Conservation (phyloP, 2,329 filamentous ascomycete species). For the Rhinocladiella similis region DNA sequence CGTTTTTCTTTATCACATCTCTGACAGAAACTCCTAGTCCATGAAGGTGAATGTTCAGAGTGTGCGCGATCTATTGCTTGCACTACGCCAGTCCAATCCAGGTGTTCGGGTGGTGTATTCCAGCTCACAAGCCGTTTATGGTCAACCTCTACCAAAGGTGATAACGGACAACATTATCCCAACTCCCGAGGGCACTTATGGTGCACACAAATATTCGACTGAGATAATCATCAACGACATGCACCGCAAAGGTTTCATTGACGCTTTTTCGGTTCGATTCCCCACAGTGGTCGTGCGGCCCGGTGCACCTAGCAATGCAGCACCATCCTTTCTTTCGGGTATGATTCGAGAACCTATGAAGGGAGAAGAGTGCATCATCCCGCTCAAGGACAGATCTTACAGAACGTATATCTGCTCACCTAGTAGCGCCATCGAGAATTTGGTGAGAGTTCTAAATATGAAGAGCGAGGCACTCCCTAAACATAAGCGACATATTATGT, state of each 20-base stretch:
- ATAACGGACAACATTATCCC: constrained; percentile 54
- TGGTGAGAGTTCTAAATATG: constrained; percentile 49
- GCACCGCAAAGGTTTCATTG: constrained; percentile 58
- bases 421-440: constrained; percentile 52
- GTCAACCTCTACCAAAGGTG: constrained; percentile 54
- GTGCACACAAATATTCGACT: constrained; percentile 62
- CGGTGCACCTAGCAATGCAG: constrained; percentile 60
- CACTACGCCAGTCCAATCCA: constrained; percentile 49
- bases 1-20: no score
- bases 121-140: constrained; percentile 63
- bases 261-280: constrained; percentile 59
- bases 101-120: constrained; percentile 61
- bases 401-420: constrained; percentile 56
- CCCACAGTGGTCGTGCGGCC: constrained; percentile 63
- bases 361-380: constrained; percentile 53
- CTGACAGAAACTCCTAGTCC: no score
- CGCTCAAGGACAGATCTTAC: constrained; percentile 51
- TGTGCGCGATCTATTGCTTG: constrained; percentile 55
- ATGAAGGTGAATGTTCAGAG: constrained; percentile 66
- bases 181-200: constrained; percentile 63
- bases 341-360: constrained; percentile 65
- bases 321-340: constrained; percentile 63
- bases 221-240: constrained; percentile 65
- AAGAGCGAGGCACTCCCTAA: constrained; percentile 38
- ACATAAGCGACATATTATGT: constrained; percentile 54